Evolutionary conservation across 2,329 filamentous ascomycete species (phyloP).

Genomic region (Trichocomaceae sp.): DNA sequence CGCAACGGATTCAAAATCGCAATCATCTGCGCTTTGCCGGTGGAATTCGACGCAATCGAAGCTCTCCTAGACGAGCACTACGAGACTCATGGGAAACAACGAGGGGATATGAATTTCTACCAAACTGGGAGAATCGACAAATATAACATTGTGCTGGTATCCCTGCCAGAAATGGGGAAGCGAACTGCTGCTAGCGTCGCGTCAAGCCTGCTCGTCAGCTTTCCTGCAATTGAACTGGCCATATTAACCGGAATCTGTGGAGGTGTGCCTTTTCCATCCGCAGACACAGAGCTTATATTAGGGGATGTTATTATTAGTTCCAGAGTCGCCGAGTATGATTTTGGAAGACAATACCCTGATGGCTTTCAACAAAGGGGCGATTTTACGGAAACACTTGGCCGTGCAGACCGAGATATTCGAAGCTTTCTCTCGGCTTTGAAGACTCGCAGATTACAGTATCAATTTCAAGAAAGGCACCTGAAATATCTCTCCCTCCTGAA

Average conservation of each 20-base stretch:
- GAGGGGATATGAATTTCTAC: conserved; percentile 15
- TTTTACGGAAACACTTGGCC: conserved; percentile 2
- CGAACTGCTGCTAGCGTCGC: conserved; percentile 8
- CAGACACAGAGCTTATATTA: conserved; percentile 16
- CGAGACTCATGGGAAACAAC: no score
- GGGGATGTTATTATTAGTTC: conserved; percentile 25
- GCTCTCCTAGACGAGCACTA: conserved; percentile 6
- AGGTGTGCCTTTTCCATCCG: conserved; percentile 13
- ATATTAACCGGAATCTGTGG: conserved; percentile 16
- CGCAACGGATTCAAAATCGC: conserved; percentile 5
- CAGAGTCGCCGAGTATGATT: conserved; percentile 19
- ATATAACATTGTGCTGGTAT: conserved; percentile 19
- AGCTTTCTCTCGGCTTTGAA: conserved; percentile 1
- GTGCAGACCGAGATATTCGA: not conserved
- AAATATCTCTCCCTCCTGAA: not conserved
- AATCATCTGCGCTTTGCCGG: conserved; percentile 6
- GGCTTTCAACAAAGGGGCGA: not conserved
- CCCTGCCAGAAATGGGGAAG: conserved; percentile 18
- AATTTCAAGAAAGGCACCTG: not conserved
- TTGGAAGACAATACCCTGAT: conserved; percentile 16
- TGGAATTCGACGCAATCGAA: conserved; percentile 6
- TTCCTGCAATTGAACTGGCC: conserved; percentile 11
- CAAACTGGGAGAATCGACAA: conserved; percentile 16
- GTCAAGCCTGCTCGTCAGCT: conserved; percentile 13
- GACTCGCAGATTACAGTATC: not conserved